A percentile compares a stretch with the other conserved stretches of the same genome.
phyloP scores from a whole-genome alignment of 805 yeast genomes.

The Candida qinlingensis region DNA sequence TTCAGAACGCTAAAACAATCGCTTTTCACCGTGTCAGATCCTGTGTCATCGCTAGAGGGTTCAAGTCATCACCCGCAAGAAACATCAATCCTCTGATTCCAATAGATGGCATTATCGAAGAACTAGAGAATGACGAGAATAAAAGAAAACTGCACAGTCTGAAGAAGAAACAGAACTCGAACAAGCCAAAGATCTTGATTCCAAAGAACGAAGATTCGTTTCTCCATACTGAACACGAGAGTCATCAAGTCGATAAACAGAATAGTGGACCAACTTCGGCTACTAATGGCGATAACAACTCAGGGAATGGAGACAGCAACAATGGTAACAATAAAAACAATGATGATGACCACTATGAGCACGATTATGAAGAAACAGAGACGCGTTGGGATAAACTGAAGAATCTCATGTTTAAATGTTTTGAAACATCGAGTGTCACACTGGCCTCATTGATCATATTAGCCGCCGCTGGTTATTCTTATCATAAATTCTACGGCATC shows the following conservation, averaged over 20 bases:
- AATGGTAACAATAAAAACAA: slow-evolving; percentile 7
- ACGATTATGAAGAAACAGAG: slow-evolving; percentile 12
- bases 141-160: slow-evolving; percentile 7
- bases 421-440: slow-evolving; percentile 69
- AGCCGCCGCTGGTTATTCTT: slow-evolving; percentile 66
- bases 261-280: background rate
- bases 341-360: slow-evolving; percentile 10
- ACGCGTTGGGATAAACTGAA: slow-evolving; percentile 14
- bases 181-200: slow-evolving; percentile 19
- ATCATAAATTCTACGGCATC: slow-evolving; percentile 54
- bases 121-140: slow-evolving; percentile 13
- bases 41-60: background rate
- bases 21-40: background rate
- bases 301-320: background rate
- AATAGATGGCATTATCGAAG: slow-evolving; percentile 23
- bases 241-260: background rate
- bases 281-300: background rate
- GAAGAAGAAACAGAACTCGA: slow-evolving; percentile 5
- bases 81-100: slow-evolving; percentile 21
- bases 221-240: slow-evolving; percentile 4
- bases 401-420: slow-evolving; percentile 32
- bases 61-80: background rate
- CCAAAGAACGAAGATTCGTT: slow-evolving; percentile 18
- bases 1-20: no score
- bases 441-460: slow-evolving; percentile 62